Base-by-base conservation (phyloP, 2,329 filamentous ascomycete species). In the Curvularia eragrostidis region DNA sequence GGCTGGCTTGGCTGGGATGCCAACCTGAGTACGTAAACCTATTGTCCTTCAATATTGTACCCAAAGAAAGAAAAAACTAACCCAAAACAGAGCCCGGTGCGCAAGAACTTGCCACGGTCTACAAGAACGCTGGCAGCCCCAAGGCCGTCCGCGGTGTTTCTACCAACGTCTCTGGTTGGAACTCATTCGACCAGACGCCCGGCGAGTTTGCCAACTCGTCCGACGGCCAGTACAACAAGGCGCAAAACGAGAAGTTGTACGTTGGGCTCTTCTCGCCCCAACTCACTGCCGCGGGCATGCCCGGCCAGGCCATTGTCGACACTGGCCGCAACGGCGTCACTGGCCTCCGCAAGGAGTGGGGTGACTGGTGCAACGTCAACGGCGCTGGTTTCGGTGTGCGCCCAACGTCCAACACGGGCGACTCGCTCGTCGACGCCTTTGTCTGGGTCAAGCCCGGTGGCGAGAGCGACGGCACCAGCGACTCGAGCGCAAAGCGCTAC, bases 391-490 rank as follows among this genome's bases (percentile, higher is more conserved):
- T 89, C 64, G 88, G 88, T 63, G 77, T 78, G 15, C 83, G 86
- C 10, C 87, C 87, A 1, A 84, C 84, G 0, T 78, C 83, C 24
- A 79, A 83, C 71, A 90, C 88, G 4, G 86, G 85, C 15, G 80
- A 85, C 58, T 70, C 77, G 1, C 77, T 87, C 23, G 80, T 83
- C 21, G 88, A 91, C 73, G 84, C 87, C 28, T 88, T 90, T 63
- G 87, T 90, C 58, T 90, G 88, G 88, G 79, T 89, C 67, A 90
- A 90, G 82, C 88, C 88, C 5, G 88, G 88, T 65, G 82, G 82
- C 53, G 82, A 84, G 72, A 79, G 77, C 19, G 82, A 84, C 63
- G 82, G 82, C 56, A 84, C 82, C 0, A 74, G 67, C 32, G 71
- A 79, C 54, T 58, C 68, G 2, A 57, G 54, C 19, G 81, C 86